Evolutionary conservation across 139 green algal genomes (phyloP).

Genomic region (Chlamydomonas urium): DNA sequence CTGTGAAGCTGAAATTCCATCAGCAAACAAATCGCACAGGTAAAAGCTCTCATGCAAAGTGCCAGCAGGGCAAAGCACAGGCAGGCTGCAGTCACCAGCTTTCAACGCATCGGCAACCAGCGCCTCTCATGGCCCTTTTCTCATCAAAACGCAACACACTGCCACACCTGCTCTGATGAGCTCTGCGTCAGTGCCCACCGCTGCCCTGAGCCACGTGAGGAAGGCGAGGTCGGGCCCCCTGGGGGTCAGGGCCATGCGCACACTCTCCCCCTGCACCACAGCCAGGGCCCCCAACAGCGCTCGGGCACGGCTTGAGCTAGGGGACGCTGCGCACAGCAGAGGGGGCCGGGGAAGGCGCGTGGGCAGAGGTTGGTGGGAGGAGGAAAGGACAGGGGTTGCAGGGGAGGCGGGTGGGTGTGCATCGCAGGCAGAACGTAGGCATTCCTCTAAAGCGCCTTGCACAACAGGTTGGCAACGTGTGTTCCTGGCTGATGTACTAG

Average conservation of each 20-base stretch:
- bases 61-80: too few relatives aligned
- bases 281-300: conserved; percentile 31
- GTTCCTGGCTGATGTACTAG: background rate
- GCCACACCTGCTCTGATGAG: conserved; percentile 37
- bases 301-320: conserved; percentile 17
- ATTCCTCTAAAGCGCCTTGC: background rate
- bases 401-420: background rate
- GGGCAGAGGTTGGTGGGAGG: background rate
- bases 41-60: too few relatives aligned
- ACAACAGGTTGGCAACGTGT: background rate
- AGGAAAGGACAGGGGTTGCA: background rate
- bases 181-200: conserved; percentile 32
- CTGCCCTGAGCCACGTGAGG: conserved; percentile 32
- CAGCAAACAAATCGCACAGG: too few relatives aligned
- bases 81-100: too few relatives aligned
- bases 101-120: too few relatives aligned
- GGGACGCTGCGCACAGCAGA: conserved; percentile 11
- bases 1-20: too few relatives aligned
- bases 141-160: too few relatives aligned
- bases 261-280: conserved; percentile 19
- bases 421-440: background rate
- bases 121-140: too few relatives aligned
- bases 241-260: conserved; percentile 18
- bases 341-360: background rate
- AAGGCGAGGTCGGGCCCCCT: conserved; percentile 28